A percentile compares a stretch with the other conserved stretches of the same genome.
These are phyloP conservation scores for Candida pseudoglaebosa DNA, from an alignment of 805 yeast genomes.

Conservation along the genomic window DNA sequence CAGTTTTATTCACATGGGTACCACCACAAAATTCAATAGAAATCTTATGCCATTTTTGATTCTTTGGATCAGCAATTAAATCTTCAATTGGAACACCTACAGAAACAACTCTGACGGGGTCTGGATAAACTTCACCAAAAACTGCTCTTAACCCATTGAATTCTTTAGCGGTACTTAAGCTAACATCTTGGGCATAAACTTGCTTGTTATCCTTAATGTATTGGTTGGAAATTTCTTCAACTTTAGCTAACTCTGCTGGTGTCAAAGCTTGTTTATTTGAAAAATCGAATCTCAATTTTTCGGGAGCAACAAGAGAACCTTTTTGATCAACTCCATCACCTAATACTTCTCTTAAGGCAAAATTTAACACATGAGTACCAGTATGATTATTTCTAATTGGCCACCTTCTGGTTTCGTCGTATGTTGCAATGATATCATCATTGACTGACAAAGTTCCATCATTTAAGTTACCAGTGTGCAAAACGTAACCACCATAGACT, in stretches of 20 bases:
- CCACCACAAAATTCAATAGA: constrained; percentile 99
- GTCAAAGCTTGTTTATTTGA: constrained; percentile 85
- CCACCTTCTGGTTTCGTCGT: constrained; percentile 91
- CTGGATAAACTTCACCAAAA: constrained; percentile 98
- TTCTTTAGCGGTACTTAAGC: constrained; percentile 64
- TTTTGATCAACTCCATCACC: constrained; percentile 91
- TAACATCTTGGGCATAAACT: constrained; percentile 83
- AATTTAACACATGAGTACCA: constrained; percentile 93
- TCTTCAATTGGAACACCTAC: constrained; percentile 90
- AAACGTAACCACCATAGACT: constrained; percentile 87
- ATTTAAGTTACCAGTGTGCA: constrained; percentile 83
- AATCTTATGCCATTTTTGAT: constrained; percentile 67
- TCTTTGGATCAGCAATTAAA: constrained; percentile 65
- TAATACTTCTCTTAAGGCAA: constrained; percentile 77
- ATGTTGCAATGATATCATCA: constrained; percentile 76
- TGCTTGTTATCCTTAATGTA: constrained; percentile 64
- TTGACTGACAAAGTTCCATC: constrained; percentile 73
- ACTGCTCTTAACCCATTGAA: constrained; percentile 93
- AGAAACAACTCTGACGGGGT: constrained; percentile 96
- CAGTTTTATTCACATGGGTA: constrained; percentile 89
- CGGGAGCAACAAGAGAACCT: constrained; percentile 95
- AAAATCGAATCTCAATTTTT: constrained; percentile 93
- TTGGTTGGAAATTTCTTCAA: constrained; percentile 71
- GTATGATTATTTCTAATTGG: constrained; percentile 97
- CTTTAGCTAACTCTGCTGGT: constrained; percentile 63